Evolutionary conservation across 768 basidiomycete species (phyloP).

Genomic region (Phylloporus scabripes): DNA sequence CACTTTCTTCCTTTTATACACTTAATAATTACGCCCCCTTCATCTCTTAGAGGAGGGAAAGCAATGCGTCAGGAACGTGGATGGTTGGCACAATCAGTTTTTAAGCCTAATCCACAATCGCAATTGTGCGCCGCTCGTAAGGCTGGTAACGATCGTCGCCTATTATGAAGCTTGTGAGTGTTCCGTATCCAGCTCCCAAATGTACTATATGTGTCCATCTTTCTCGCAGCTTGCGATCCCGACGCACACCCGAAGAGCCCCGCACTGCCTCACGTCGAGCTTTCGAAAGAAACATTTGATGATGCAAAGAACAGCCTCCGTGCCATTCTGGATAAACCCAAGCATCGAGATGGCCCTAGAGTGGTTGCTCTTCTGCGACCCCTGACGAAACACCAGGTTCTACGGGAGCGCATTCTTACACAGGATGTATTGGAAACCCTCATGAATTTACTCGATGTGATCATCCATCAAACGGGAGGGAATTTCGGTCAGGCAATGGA

Average conservation of each 20-base stretch:
- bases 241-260: not conserved
- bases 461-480: not conserved
- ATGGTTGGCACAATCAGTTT: slow-evolving; percentile 8
- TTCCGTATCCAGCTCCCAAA: too few species aligned
- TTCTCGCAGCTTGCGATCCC: slow-evolving; percentile 9
- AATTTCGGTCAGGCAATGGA: slow-evolving; percentile 20
- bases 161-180: slow-evolving; percentile 20
- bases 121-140: slow-evolving; percentile 10
- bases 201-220: not conserved
- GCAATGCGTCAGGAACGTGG: slow-evolving; percentile 12
- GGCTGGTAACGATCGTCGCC: slow-evolving; percentile 19
- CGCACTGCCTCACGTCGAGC: not conserved
- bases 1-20: not conserved
- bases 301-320: slow-evolving; percentile 14
- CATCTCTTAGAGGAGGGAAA: slow-evolving; percentile 9
- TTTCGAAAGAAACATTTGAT: slow-evolving; percentile 2
- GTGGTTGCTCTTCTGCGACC: slow-evolving; percentile 20
- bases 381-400: slow-evolving; percentile 13
- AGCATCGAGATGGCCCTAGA: slow-evolving; percentile 16
- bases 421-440: slow-evolving; percentile 8
- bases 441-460: slow-evolving; percentile 12
- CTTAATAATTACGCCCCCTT: not conserved
- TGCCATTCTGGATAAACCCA: slow-evolving; percentile 7
- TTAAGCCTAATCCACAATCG: slow-evolving; percentile 3
- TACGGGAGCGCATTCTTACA: slow-evolving; percentile 15